Evolutionary conservation across 805 yeast species (phyloP).

Genomic region (Lachancea kluyveri): DNA sequence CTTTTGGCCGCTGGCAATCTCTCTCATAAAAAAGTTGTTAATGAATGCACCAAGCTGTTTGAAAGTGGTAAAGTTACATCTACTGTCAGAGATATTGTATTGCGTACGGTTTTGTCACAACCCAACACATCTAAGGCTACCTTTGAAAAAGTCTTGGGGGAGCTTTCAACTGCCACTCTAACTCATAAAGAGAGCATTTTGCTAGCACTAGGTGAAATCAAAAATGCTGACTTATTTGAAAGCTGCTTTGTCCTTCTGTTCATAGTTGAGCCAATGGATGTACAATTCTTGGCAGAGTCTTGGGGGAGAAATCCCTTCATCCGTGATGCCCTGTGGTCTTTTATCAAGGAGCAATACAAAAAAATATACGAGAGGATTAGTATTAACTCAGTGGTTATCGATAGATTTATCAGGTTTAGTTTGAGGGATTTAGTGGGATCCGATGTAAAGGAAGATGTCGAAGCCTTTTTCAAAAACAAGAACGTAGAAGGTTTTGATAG

Average conservation of each 20-base stretch:
- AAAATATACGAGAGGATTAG: conserved; percentile 37
- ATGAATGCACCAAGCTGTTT: conserved; percentile 6
- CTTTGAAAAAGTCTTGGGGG: conserved; percentile 34
- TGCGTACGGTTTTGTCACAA: conserved; percentile 38
- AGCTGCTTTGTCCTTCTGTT: conserved; percentile 34
- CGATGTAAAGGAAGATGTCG: conserved; percentile 31
- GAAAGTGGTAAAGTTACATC: conserved; percentile 3
- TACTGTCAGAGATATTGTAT: conserved; percentile 32
- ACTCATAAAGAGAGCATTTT: conserved; percentile 49
- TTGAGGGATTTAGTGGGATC: conserved; percentile 33
- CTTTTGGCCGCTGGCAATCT: conserved; percentile 10
- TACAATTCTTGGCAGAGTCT: conserved; percentile 42
- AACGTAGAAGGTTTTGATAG: conserved; percentile 15
- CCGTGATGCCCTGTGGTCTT: conserved; percentile 40
- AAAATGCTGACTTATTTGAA: conserved; percentile 31
- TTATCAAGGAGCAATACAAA: conserved; percentile 38
- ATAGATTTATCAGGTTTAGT: conserved; percentile 36
- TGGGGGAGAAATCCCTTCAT: conserved; percentile 38
- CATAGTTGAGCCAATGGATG: conserved; percentile 46
- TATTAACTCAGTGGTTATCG: conserved; percentile 40
- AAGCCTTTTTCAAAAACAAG: conserved; percentile 31
- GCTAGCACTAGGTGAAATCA: conserved; percentile 41
- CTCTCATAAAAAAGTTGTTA: conserved; percentile 10
- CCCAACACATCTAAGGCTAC: conserved; percentile 26
- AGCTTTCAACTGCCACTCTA: conserved; percentile 40